phyloP scores from a whole-genome alignment of 2,329 filamentous ascomycete species.

The Ascochyta clinopodiicola region DNA sequence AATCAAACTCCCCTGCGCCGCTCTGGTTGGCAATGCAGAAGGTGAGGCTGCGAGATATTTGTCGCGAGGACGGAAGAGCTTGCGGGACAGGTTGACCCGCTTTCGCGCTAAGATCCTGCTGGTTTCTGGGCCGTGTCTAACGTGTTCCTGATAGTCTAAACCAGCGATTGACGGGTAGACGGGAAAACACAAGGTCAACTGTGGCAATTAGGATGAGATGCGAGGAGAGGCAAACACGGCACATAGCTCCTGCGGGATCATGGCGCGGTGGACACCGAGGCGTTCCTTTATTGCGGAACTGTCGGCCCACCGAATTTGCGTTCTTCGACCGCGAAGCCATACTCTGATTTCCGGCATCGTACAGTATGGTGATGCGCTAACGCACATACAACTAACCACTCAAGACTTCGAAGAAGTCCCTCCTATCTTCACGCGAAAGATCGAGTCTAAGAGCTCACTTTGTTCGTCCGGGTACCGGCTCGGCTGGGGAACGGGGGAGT shows the following conservation, averaged over 20 bases:
- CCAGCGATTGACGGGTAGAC: conserved; percentile 2
- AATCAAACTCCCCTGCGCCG: conserved; percentile 1
- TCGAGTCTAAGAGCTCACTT: conserved; percentile 2
- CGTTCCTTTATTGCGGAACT: conserved; percentile 1
- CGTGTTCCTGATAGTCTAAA: too few species aligned
- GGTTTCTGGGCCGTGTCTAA: conserved; percentile 1
- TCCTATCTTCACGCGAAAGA: conserved; percentile 1
- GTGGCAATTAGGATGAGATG: conserved; percentile 1
- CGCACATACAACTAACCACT: conserved; percentile 1
- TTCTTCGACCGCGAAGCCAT: conserved; percentile 1
- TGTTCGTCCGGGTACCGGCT: conserved; percentile 1
- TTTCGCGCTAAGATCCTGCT: conserved; percentile 4
- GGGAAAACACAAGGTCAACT: conserved; percentile 1
- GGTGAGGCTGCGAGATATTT: neutral
- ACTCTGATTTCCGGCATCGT: conserved; percentile 2
- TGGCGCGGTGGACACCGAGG: neutral
- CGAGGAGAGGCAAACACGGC: conserved; percentile 1
- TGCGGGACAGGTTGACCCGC: conserved; percentile 2
- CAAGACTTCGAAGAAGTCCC: conserved; percentile 1
- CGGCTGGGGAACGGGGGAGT: conserved; percentile 1
- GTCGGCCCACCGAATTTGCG: conserved; percentile 1
- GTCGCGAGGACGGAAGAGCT: conserved; percentile 1
- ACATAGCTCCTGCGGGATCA: conserved; percentile 2
- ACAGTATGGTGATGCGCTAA: conserved; percentile 4
- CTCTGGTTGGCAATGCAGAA: conserved; percentile 3